Evolutionary conservation across 208 protist genomes (phyloP), one percentile per base, ranked within the genome.

Genomic region (Wallacemonas collosoma): DNA sequence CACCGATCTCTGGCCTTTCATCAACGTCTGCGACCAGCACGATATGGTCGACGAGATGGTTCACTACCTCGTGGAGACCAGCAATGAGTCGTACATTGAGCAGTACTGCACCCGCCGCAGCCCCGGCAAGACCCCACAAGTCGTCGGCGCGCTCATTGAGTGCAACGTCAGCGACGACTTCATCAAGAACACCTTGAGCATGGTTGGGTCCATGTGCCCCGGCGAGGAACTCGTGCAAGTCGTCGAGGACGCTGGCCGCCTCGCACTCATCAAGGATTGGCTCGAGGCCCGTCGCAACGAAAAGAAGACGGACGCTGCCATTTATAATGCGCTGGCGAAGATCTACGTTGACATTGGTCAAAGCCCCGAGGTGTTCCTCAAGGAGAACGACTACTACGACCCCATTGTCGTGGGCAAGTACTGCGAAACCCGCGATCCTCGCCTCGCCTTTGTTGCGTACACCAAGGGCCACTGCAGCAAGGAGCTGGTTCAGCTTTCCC

Each of bases 1-100:
- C 26, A 86, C 90, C n/a, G 98, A 99, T 77, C 90, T 98, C 81
- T 96, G 98, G 76, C 99, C 99, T 40, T 93, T 99, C 64, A 99
- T 99, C 80, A 99, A 99, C 82, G 98, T 99, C 41, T 99, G 99
- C 87, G 99, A 99, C 83, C 88, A 98, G 72, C 98, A 99, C 85
- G 92, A 97, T 79, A 99, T 98, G 75, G 94, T 99, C 54, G 90
- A 99, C 68, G 99, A 99, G 80, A 92, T 99, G 70, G 98, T 99
- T 14, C 88, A 94, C 53, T 99, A 99, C 81, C 88, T 99, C 17
- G 98, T 99, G 71, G 87, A 97, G 55, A 99, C 98, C 68, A 91
- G 96, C 78, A 96, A 99, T 74, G 83, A 95, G 68, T 93, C 93
- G 71, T 99, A 95, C 86, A 99, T 99, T 77, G 98, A 99, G 83